Percentiles rank a stretch among this genome's conserved stretches.
Conservation (phyloP, 495 filamentous ascomycete species). For the Haplographium delicatum region DNA sequence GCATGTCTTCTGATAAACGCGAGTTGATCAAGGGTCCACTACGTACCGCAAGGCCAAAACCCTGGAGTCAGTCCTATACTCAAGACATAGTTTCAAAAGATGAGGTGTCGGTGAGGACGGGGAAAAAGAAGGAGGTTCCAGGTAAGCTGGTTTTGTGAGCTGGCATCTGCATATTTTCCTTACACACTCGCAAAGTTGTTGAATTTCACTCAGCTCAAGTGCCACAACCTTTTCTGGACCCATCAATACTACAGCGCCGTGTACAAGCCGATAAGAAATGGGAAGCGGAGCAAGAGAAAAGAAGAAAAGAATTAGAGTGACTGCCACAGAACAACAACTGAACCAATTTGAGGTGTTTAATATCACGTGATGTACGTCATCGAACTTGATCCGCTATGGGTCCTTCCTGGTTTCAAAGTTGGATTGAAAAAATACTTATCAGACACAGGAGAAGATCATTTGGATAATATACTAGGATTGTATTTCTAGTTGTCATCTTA, state of each 20-base stretch:
- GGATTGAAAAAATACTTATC: no score
- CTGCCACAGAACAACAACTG: no score
- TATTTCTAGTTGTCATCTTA: no score
- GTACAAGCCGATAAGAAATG: slow-evolving; percentile 13
- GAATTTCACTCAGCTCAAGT: slow-evolving; percentile 21
- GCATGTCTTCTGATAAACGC: no score
- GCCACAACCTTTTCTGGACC: slow-evolving; percentile 38
- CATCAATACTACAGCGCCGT: slow-evolving; percentile 28
- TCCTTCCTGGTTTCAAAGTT: no score
- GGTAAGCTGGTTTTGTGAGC: neutral
- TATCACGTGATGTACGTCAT: neutral
- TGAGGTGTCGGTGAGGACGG: slow-evolving; percentile 26
- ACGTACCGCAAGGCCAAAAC: slow-evolving; percentile 7
- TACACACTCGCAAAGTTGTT: slow-evolving; percentile 11
- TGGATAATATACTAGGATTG: no score
- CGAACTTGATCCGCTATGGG: no score
- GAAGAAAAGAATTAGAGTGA: no score
- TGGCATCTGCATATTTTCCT: slow-evolving; percentile 2
- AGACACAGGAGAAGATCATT: no score
- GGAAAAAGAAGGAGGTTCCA: neutral
- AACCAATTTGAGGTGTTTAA: neutral
- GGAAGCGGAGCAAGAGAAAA: slow-evolving; percentile 12
- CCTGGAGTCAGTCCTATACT: slow-evolving; percentile 25
- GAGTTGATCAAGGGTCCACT: slow-evolving; percentile 18
- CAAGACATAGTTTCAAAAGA: slow-evolving; percentile 28